Conservation (phyloP, 768 basidiomycete species). For the Tricholoma sp. region DNA sequence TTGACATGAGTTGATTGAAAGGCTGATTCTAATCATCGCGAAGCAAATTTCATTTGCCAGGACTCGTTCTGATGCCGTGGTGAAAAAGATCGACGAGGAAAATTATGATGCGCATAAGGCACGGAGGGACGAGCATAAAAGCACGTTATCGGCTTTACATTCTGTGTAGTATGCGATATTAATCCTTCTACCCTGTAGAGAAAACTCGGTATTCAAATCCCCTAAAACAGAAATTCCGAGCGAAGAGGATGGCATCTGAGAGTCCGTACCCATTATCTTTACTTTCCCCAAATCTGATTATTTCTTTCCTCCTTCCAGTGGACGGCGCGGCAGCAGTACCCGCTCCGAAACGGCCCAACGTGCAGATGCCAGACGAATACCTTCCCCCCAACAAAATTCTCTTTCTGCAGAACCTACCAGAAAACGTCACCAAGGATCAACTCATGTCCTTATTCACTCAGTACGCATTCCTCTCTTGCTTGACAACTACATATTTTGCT, state of each 20-base stretch:
- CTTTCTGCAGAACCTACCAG: conserved; percentile 95
- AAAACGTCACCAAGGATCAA: conserved; percentile 88
- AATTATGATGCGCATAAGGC: conserved; percentile 74
- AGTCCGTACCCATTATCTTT: conserved; percentile 37
- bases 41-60: conserved; percentile 95
- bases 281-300: conserved; percentile 2
- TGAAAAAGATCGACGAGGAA: conserved; percentile 65
- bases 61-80: conserved; percentile 86
- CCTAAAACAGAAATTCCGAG: conserved; percentile 76
- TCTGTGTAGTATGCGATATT: conserved; percentile 1
- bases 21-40: not conserved
- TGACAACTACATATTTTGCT: not conserved
- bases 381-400: conserved; percentile 98
- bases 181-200: conserved; percentile 38
- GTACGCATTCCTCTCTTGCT: conserved; percentile 32
- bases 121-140: conserved; percentile 75
- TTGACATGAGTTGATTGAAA: conserved; percentile 4
- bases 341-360: conserved; percentile 71
- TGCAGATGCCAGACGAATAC: conserved; percentile 99
- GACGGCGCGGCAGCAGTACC: conserved; percentile 65
- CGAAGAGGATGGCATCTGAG: conserved; percentile 78
- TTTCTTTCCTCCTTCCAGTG: conserved; percentile 33
- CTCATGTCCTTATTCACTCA: conserved; percentile 88
- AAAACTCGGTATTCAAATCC: conserved; percentile 85
- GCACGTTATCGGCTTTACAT: conserved; percentile 36